Base-by-base conservation (phyloP, 2,329 filamentous ascomycete species). In the Geosmithia flava region DNA sequence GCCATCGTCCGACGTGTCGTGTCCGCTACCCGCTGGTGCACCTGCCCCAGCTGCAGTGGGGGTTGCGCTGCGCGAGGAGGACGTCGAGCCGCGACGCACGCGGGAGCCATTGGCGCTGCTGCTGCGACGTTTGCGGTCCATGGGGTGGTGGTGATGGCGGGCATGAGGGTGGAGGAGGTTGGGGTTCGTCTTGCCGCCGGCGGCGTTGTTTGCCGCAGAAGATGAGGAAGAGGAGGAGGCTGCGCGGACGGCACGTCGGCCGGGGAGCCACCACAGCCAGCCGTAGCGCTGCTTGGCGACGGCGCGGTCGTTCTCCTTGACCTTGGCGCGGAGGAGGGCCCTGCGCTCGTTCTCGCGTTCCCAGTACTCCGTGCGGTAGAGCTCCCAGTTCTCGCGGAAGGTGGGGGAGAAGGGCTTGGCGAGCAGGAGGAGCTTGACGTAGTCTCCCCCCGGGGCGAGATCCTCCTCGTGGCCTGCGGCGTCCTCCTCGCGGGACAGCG, bases 341-440 rank as follows among this genome's bases (percentile, higher is more conserved):
- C 93, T 81, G 2, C 91, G 82, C 63, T 95, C 88, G 60, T 98
- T 98, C 64, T 98, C 93, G 52, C 83, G 83, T 57, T 96, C 91
- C 93, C 93, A 98, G 66, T 96, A 98, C 51, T 96, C 90, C 33
- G 84, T 82, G 47, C 93, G 78, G 65, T 94, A 98, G 16, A 91
- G 74, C 60, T 98, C 93, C 93, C 93, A 98, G 54, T 95, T 95
- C 63, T 97, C 90, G 19, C 93, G 78, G 59, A 98, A 98, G 44
- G 87, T 88, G 0, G 93, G 84, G 6, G 87, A 94, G 60, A 98
- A 98, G 0, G 90, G 89, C 62, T 98, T 98, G 1, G 93, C 88
- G 11, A 96, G 76, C 7, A 98, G 73, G 17, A 97, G 71, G 1
- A 98, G 75, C 64, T 95, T 93, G 56, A 98, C 83, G 59, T 91